Conservation (phyloP, 1,284 basidiomycete species). For the Athelia sp. region DNA sequence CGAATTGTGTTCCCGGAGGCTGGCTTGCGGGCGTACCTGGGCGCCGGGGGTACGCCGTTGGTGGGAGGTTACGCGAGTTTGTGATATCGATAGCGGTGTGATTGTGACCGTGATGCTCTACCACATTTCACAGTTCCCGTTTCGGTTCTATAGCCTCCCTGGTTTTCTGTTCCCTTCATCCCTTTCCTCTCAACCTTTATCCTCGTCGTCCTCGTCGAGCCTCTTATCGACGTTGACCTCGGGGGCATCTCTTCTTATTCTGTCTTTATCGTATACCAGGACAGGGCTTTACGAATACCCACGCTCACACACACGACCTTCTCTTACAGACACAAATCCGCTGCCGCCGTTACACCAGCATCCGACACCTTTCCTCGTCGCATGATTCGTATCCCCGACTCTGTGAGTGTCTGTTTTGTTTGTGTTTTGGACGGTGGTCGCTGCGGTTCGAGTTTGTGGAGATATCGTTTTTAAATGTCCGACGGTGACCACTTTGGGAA, state of each 20-base stretch:
- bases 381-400: slow-evolving; percentile 29
- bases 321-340: neutral
- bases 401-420: slow-evolving; percentile 28
- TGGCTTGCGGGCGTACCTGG: too few species aligned
- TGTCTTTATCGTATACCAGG: slow-evolving; percentile 22
- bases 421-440: neutral
- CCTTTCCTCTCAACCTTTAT: slow-evolving; percentile 22
- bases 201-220: slow-evolving; percentile 18
- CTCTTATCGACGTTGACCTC: slow-evolving; percentile 53
- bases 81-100: neutral
- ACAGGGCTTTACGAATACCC: slow-evolving; percentile 9
- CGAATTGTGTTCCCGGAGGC: too few species aligned
- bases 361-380: slow-evolving; percentile 17
- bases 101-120: neutral
- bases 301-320: slow-evolving; percentile 2
- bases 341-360: neutral
- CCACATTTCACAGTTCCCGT: neutral
- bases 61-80: neutral
- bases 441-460: too few species aligned
- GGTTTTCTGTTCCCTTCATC: slow-evolving; percentile 25
- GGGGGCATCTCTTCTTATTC: slow-evolving; percentile 31
- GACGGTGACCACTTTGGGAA: too few species aligned
- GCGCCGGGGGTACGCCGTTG: too few species aligned
- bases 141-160: slow-evolving; percentile 5
- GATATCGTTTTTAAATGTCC: too few species aligned